Conservation (phyloP, 2,329 filamentous ascomycete species). For the Berkeleyomyces basicola region DNA sequence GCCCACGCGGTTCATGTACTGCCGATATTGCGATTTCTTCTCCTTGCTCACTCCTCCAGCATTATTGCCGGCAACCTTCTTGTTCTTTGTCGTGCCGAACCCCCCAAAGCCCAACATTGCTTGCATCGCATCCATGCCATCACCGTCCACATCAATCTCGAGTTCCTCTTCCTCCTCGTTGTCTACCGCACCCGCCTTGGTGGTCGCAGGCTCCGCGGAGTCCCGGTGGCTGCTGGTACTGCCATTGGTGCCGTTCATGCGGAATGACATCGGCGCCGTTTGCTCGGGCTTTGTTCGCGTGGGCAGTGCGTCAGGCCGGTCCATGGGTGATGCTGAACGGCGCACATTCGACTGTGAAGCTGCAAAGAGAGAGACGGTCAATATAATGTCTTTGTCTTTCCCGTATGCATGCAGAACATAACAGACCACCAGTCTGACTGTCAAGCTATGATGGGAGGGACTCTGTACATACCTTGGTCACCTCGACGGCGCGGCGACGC, state of each 20-base stretch:
- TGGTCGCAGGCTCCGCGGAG: slow-evolving; percentile 7
- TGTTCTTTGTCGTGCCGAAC: slow-evolving; percentile 76
- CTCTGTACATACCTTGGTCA: slow-evolving; percentile 15
- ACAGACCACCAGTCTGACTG: not conserved
- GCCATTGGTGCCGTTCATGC: slow-evolving; percentile 17
- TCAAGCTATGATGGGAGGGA: not conserved
- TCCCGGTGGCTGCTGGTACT: slow-evolving; percentile 13
- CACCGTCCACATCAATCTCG: slow-evolving; percentile 41
- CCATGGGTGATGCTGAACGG: slow-evolving; percentile 22
- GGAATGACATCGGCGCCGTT: slow-evolving; percentile 21
- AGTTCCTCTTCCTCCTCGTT: slow-evolving; percentile 28
- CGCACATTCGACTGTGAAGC: slow-evolving; percentile 17
- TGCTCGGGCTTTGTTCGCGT: slow-evolving; percentile 21
- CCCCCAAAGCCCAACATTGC: slow-evolving; percentile 79
- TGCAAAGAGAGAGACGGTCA: not conserved
- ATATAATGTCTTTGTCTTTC: too few relatives aligned
- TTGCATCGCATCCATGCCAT: slow-evolving; percentile 56
- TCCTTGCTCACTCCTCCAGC: slow-evolving; percentile 71
- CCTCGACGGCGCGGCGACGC: not conserved
- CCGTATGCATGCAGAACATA: not conserved
- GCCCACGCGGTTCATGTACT: slow-evolving; percentile 85
- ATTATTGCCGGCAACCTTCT: slow-evolving; percentile 77
- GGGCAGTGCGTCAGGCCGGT: slow-evolving; percentile 19
- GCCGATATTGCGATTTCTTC: slow-evolving; percentile 86
- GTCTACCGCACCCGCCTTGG: slow-evolving; percentile 15